phyloP scores from a whole-genome alignment of 441 rosid species.

The Isatis lusitanica region DNA sequence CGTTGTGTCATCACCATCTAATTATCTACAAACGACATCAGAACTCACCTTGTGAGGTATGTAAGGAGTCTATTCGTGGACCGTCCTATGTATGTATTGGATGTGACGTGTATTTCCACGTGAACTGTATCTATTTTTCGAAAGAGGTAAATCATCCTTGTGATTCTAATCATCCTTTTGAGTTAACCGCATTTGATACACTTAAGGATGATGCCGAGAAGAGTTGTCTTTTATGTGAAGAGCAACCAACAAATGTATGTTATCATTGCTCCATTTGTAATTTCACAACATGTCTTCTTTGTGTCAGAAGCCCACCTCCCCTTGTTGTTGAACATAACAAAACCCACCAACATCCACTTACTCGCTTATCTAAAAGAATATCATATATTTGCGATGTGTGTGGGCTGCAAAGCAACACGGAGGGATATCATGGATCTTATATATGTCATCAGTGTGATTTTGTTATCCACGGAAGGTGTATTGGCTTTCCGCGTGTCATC shows the following conservation, averaged over 20 bases:
- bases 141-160: neutral
- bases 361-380: neutral
- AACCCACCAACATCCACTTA: neutral
- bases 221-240: neutral
- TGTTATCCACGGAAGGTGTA: neutral
- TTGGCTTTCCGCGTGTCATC: neutral
- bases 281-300: neutral
- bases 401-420: neutral
- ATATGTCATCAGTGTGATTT: neutral
- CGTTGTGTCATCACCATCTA: neutral
- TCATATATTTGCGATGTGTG: neutral
- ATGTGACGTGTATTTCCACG: neutral
- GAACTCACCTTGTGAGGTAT: neutral
- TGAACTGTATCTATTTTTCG: neutral
- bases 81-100: neutral
- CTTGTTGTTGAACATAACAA: neutral
- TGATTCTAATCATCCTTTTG: neutral
- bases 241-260: neutral
- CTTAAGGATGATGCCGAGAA: neutral
- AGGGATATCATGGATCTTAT: neutral
- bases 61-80: neutral
- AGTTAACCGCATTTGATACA: neutral
- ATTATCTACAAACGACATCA: neutral
- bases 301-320: neutral
- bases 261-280: neutral